Conservation (phyloP, 2,329 filamentous ascomycete genomes). For the Xylariaceae sp. region DNA sequence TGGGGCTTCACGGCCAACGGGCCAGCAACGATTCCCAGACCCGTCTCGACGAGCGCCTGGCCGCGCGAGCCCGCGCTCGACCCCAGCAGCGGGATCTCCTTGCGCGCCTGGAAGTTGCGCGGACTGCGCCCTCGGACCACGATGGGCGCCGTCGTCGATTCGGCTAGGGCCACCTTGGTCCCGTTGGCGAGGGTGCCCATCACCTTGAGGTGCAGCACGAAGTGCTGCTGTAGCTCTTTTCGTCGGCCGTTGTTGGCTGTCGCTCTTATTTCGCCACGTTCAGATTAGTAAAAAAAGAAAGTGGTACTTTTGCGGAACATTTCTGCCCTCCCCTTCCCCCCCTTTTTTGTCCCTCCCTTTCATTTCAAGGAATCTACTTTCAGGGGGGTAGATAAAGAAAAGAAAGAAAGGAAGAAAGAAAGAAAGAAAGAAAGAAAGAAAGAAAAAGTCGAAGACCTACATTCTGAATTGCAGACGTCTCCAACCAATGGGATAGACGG, state of each 20-base stretch:
- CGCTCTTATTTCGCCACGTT: constrained; percentile 47
- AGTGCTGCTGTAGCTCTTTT: constrained; percentile 95
- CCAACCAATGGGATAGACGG: constrained; percentile 90
- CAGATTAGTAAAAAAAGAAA: constrained; percentile 3
- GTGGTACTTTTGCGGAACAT: neutral
- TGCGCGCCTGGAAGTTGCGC: constrained; percentile 88
- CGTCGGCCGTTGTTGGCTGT: constrained; percentile 93
- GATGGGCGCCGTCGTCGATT: constrained; percentile 82
- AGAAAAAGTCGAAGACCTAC: constrained; percentile 36
- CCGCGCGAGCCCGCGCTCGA: constrained; percentile 71
- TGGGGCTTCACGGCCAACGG: constrained; percentile 50
- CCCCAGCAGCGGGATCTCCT: constrained; percentile 82
- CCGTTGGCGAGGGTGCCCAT: constrained; percentile 78
- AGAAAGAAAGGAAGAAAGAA: neutral
- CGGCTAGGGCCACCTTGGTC: constrained; percentile 73
- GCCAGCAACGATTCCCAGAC: constrained; percentile 55
- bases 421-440: neutral
- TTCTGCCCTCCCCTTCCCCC: neutral
- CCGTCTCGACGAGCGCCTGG: constrained; percentile 63
- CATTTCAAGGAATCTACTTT: neutral
- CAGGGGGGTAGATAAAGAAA: too few species aligned
- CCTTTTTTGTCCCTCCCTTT: neutral
- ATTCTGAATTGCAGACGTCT: constrained; percentile 88
- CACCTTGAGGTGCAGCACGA: constrained; percentile 82
- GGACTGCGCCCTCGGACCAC: constrained; percentile 91